Percentiles rank a stretch among this genome's conserved stretches.
phyloP scores from a whole-genome alignment of 2,329 filamentous ascomycete genomes.

The Colletotrichum plurivorum region DNA sequence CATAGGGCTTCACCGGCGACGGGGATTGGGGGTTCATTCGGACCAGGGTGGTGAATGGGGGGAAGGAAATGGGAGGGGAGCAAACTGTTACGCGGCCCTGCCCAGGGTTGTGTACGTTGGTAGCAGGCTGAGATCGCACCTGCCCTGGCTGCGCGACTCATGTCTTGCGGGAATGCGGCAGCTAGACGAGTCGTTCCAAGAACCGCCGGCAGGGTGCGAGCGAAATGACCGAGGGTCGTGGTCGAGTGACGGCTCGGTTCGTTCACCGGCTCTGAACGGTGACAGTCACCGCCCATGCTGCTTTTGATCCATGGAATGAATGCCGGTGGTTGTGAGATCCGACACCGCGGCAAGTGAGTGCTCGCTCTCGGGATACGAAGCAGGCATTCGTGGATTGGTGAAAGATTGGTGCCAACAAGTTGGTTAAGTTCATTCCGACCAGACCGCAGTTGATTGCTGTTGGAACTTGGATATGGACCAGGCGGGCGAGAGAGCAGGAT shows the following conservation, averaged over 20 bases:
- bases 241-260: not conserved
- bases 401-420: not conserved
- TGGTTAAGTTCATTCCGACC: conserved; percentile 9
- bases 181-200: conserved; percentile 23
- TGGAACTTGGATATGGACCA: not conserved
- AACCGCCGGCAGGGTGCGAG: conserved; percentile 3
- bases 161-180: conserved; percentile 26
- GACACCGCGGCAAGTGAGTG: conserved; percentile 1
- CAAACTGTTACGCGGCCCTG: conserved; percentile 24
- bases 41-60: conserved; percentile 9
- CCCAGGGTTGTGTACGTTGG: conserved; percentile 27
- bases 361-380: not conserved
- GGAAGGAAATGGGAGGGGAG: conserved; percentile 16
- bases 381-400: not conserved
- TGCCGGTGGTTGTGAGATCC: not conserved
- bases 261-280: conserved; percentile 15
- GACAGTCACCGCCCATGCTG: conserved; percentile 18
- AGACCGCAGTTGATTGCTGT: not conserved
- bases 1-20: conserved; percentile 32
- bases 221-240: conserved; percentile 5
- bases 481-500: conserved; percentile 11
- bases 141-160: conserved; percentile 33
- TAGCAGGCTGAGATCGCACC: conserved; percentile 19
- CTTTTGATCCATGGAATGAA: conserved; percentile 1
- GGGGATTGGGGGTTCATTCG: conserved; percentile 3